phyloP scores from a whole-genome alignment of 176 grass and related monocot species.

The Carex littledalei region DNA sequence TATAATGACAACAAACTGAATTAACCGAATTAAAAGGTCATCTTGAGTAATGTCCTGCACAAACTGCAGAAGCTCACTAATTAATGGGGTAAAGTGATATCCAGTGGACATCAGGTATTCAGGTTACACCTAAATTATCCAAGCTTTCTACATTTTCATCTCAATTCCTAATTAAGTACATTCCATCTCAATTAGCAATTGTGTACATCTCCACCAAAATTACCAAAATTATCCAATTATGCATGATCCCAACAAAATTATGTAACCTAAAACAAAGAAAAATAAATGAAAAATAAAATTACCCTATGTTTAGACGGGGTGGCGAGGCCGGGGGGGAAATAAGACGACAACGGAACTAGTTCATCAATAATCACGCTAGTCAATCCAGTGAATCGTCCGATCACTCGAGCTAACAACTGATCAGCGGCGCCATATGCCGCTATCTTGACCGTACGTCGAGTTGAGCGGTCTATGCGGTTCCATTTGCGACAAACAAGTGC shows the following conservation, averaged over 20 bases:
- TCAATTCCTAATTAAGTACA: not conserved
- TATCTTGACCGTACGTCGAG: conserved; percentile 40
- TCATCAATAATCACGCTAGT: conserved; percentile 51
- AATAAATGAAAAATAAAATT: not conserved
- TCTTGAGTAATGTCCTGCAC: not conserved
- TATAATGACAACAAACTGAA: not conserved
- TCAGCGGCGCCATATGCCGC: conserved; percentile 50
- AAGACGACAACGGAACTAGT: conserved; percentile 21
- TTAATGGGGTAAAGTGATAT: not conserved
- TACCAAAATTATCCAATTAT: not conserved
- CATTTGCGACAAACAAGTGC: conserved; percentile 66
- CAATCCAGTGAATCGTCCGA: conserved; percentile 46
- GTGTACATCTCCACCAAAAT: not conserved
- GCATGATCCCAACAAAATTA: not conserved
- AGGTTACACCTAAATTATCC: not conserved
- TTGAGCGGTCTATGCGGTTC: conserved; percentile 49
- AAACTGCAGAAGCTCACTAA: not conserved
- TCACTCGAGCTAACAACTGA: conserved; percentile 36
- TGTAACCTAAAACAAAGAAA: too few relatives aligned
- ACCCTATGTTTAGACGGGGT: conserved; percentile 15
- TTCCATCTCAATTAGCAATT: not conserved
- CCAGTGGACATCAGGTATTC: not conserved
- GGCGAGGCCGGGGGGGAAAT: not conserved
- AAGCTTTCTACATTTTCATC: not conserved
- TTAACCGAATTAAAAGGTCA: not conserved